Base-by-base conservation (phyloP, 306 rosid genomes). In the Malus orientalis region DNA sequence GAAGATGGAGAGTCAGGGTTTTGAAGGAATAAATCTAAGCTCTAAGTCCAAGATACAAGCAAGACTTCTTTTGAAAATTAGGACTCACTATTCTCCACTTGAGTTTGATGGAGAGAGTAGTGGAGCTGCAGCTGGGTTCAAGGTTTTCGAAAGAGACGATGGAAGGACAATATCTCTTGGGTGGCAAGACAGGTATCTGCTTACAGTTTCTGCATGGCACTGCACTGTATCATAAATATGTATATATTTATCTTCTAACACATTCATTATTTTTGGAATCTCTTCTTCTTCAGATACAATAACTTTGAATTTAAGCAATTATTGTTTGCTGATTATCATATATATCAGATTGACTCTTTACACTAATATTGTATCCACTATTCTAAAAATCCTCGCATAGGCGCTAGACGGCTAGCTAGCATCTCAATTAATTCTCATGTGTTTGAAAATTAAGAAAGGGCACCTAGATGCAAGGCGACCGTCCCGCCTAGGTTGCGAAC, bases 151-250 rank as follows among this genome's bases (percentile, higher is more conserved):
- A 70, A 92, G 93, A 78, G 93, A 88, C 36, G 96, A 88, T 59
- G 92, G 91, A 67, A 85, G 73, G 69, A 91, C 93, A 22, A 77
- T 92, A 54, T 92, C 93, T 69, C 73, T 92, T 32, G 92, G 93
- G 30, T 92, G 97, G 97, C 96, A 92, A 78, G 83, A 88, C 74
- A 90, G 97, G 86, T 76, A 82, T 84, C 81, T 92, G 65, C 89
- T 88, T 8, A 88, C 93, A 0, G 91, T 87, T 44, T 87, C 97
- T 38, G 86, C 90, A 74, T 92, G 97, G 97, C 83, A 87, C 44
- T 78, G 89, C 0, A 57, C 55, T 75, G 67, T 78, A 27, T 57
- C 80, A 78, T 68, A 72, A 55, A 13, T 11, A 32, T 51, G 29
- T 27, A 33, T 19, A 10, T 0, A 27, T 13, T 4, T 12, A 13